Percentiles rank a stretch among this genome's conserved stretches.
Conservation (phyloP, 2,329 filamentous ascomycete species). For the Cladosporium sp. region DNA sequence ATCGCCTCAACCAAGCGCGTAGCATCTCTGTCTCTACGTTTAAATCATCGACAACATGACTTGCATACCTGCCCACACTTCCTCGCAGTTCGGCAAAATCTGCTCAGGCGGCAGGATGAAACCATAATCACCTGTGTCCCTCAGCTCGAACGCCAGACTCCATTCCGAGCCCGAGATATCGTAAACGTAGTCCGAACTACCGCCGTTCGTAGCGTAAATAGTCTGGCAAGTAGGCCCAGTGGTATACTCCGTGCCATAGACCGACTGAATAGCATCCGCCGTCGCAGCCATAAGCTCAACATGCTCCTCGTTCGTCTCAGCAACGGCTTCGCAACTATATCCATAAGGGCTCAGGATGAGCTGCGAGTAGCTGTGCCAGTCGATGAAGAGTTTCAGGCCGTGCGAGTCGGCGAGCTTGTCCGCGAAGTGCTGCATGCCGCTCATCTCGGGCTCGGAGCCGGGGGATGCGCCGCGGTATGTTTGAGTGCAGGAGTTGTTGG, state of each 20-base stretch:
- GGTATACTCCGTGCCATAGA: constrained; percentile 44
- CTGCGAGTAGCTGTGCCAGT: constrained; percentile 61
- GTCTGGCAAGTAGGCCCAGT: constrained; percentile 44
- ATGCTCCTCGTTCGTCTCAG: constrained; percentile 44
- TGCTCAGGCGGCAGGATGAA: constrained; percentile 12
- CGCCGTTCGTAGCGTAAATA: constrained; percentile 7
- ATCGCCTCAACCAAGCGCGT: no score
- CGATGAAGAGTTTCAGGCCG: constrained; percentile 55
- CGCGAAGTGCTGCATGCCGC: constrained; percentile 14
- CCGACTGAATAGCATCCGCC: constrained; percentile 52
- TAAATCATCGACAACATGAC: constrained; percentile 17
- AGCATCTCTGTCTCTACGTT: not conserved
- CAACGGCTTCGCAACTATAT: constrained; percentile 50
- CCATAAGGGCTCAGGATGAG: constrained; percentile 57
- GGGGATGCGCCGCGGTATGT: constrained; percentile 37
- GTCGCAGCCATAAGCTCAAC: constrained; percentile 49
- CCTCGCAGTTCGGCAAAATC: constrained; percentile 10
- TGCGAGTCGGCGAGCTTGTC: constrained; percentile 5
- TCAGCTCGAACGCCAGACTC: constrained; percentile 11
- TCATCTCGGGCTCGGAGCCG: constrained; percentile 49
- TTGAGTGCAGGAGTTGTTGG: constrained; percentile 48
- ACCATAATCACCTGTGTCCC: constrained; percentile 6
- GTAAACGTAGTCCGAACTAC: constrained; percentile 15
- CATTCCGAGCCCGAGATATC: constrained; percentile 13
- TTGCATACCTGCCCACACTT: constrained; percentile 28